Evolutionary conservation across 2,329 filamentous ascomycete species (phyloP).

Genomic region (Aspergillus tubingensis): DNA sequence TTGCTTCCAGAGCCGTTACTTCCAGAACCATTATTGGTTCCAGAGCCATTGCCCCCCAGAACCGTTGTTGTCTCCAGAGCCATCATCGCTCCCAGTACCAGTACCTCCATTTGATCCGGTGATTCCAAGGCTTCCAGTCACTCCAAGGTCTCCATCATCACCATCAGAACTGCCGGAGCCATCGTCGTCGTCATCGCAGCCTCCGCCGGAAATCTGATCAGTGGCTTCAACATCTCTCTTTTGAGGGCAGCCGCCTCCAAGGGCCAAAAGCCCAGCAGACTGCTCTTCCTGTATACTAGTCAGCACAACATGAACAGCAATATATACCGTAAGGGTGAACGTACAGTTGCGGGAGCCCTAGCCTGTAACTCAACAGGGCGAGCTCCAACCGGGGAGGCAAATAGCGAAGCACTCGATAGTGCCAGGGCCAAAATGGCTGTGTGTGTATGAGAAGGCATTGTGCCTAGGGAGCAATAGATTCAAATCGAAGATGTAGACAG

Average conservation of each 20-base stretch:
- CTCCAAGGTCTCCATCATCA: not conserved
- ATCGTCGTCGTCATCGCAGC: not conserved
- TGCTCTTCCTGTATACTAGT: not conserved
- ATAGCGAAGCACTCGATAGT: not conserved
- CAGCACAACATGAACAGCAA: not conserved
- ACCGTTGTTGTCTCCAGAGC: too few species aligned
- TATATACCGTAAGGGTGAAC: not conserved
- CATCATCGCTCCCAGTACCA: too few species aligned
- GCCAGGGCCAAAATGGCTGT: not conserved
- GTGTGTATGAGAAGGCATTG: not conserved
- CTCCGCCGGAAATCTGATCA: not conserved
- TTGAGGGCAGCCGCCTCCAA: not conserved
- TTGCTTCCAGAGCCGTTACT: not conserved
- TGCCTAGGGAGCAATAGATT: not conserved
- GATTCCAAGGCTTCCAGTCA: too few species aligned
- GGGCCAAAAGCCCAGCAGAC: not conserved
- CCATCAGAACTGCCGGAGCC: not conserved
- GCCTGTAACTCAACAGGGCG: not conserved
- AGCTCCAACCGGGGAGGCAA: not conserved
- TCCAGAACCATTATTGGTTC: too few species aligned
- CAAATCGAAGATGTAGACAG: not conserved
- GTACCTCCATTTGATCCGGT: too few species aligned
- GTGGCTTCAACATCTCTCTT: not conserved
- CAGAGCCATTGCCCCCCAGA: too few species aligned
- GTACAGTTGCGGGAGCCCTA: not conserved